phyloP scores from a whole-genome alignment of 208 protist species.

The Leishmania arabica region DNA sequence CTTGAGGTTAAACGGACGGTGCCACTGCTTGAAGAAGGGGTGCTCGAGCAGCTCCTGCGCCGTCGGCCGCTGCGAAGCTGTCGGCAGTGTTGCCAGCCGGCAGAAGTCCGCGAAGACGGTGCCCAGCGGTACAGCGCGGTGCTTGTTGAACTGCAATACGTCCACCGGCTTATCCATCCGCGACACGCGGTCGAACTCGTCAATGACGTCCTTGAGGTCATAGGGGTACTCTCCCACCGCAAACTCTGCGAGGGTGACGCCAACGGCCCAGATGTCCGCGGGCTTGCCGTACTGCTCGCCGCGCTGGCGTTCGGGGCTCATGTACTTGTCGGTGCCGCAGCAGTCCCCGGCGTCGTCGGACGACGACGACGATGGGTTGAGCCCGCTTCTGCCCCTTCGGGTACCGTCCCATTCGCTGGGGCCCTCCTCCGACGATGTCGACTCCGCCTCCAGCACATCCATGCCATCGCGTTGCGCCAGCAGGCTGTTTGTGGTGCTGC shows the following conservation, averaged over 20 bases:
- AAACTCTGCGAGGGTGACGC: constrained; percentile 89
- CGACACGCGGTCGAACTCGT: constrained; percentile 69
- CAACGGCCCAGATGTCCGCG: constrained; percentile 89
- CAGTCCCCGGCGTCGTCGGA: constrained; percentile 34
- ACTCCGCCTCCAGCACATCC: constrained; percentile 32
- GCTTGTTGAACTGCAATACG: constrained; percentile 34
- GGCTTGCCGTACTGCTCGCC: constrained; percentile 78
- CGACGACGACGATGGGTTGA: constrained; percentile 12
- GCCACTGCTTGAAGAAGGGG: constrained; percentile 89
- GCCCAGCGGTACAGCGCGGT: constrained; percentile 46
- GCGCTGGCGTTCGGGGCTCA: constrained; percentile 88
- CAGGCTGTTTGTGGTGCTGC: constrained; percentile 20
- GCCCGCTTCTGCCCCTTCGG: not conserved
- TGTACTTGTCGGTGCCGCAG: constrained; percentile 90
- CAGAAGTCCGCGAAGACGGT: constrained; percentile 76
- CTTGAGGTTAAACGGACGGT: constrained; percentile 69
- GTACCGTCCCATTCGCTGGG: not conserved
- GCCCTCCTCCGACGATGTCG: constrained; percentile 16
- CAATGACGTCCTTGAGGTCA: constrained; percentile 50
- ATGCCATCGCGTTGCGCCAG: constrained; percentile 33
- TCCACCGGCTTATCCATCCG: constrained; percentile 56
- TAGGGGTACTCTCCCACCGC: constrained; percentile 85
- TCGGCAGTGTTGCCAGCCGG: constrained; percentile 58
- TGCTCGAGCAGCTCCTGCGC: constrained; percentile 86
- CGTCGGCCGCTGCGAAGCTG: constrained; percentile 63